Conservation (phyloP, 2,329 filamentous ascomycete genomes). For the Fusarium sp. region DNA sequence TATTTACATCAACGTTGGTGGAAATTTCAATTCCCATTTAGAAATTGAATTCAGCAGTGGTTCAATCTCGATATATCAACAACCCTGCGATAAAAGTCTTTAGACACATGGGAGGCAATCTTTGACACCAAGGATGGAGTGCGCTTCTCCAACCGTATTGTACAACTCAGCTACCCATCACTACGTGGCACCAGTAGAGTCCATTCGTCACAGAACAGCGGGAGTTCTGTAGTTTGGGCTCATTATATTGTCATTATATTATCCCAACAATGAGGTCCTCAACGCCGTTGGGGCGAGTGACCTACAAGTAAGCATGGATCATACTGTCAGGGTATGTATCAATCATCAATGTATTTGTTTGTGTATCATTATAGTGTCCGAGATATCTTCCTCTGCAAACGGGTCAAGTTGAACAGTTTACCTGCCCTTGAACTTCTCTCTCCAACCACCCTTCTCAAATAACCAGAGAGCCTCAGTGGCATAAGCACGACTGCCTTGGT, state of each 20-base stretch:
- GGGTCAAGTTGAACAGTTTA: constrained; percentile 37
- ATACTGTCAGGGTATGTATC: background rate
- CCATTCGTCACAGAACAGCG: background rate
- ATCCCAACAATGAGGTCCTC: background rate
- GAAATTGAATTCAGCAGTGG: background rate
- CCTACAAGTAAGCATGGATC: background rate
- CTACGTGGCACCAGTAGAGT: constrained; percentile 27
- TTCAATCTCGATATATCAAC: background rate
- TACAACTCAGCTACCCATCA: background rate
- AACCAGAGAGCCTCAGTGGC: constrained; percentile 92
- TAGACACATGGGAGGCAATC: background rate
- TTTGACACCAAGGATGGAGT: background rate
- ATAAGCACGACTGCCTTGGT: constrained; percentile 84
- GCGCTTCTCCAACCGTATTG: background rate
- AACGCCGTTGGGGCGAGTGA: background rate
- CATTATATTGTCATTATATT: background rate
- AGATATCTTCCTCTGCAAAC: background rate
- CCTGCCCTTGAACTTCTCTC: constrained; percentile 69
- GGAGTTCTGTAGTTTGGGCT: background rate
- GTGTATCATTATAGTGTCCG: background rate
- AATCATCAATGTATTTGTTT: background rate
- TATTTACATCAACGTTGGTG: background rate
- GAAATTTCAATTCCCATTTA: background rate
- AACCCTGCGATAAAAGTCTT: background rate
- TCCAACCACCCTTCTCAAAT: constrained; percentile 79